phyloP scores from a whole-genome alignment of 257 asterid species.

The Jacaranda mimosifolia region DNA sequence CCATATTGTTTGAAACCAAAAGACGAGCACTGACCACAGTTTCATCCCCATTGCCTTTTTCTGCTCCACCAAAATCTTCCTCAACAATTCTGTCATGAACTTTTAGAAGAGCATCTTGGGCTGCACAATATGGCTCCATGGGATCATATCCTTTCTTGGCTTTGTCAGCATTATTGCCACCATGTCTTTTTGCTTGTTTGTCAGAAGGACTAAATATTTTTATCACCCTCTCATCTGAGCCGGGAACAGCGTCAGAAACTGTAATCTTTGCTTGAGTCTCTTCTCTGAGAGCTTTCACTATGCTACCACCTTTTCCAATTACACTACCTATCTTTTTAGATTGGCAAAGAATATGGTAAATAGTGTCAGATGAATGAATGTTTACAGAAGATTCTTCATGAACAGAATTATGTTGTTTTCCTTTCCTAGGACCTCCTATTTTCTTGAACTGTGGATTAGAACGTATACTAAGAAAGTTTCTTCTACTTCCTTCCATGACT shows the following conservation, averaged over 20 bases:
- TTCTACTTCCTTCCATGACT: constrained; percentile 68
- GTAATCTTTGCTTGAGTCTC: constrained; percentile 86
- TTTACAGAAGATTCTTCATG: constrained; percentile 52
- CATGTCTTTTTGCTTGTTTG: constrained; percentile 49
- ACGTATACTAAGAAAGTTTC: constrained; percentile 49
- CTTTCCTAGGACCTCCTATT: constrained; percentile 59
- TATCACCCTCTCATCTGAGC: constrained; percentile 83
- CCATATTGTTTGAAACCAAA: constrained; percentile 66
- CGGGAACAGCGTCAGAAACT: constrained; percentile 74
- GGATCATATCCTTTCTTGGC: constrained; percentile 37
- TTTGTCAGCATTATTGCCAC: constrained; percentile 38
- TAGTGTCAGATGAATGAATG: constrained; percentile 58
- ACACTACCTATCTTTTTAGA: constrained; percentile 81
- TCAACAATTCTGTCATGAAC: constrained; percentile 78
- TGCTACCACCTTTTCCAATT: constrained; percentile 87
- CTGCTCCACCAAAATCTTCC: constrained; percentile 64
- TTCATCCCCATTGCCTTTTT: constrained; percentile 50
- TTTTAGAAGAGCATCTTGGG: constrained; percentile 84
- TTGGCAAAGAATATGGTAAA: constrained; percentile 71
- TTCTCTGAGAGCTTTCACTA: constrained; percentile 78
- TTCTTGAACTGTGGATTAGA: constrained; percentile 69
- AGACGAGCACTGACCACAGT: constrained; percentile 71
- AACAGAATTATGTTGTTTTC: constrained; percentile 51
- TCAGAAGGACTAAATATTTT: constrained; percentile 66
- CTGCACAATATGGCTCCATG: constrained; percentile 74